Evolutionary conservation across 805 yeast species (phyloP).

Genomic region (Starmerella ratchasimensis): DNA sequence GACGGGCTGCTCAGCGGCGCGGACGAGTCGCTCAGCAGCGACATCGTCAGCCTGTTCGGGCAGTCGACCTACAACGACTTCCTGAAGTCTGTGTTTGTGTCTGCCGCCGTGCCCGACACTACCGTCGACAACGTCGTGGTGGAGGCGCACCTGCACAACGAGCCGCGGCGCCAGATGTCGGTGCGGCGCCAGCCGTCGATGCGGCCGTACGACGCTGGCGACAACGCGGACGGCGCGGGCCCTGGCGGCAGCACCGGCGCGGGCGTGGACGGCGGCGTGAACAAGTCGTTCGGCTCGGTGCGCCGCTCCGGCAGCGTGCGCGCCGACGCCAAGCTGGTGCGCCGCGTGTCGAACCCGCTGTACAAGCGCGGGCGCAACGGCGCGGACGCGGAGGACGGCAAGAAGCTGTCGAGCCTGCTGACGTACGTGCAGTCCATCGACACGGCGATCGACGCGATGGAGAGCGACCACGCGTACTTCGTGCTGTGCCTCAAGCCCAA

Average conservation of each 20-base stretch:
- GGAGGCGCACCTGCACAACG: conserved; percentile 30
- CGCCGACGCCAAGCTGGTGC: conserved; percentile 5
- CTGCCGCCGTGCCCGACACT: conserved; percentile 28
- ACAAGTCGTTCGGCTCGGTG: conserved; percentile 5
- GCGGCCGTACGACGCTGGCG: background rate
- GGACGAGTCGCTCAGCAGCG: conserved; percentile 37
- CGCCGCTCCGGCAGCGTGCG: conserved; percentile 16
- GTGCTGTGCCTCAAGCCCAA: conserved; percentile 32
- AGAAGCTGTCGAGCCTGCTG: conserved; percentile 7
- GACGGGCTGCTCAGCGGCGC: conserved; percentile 40
- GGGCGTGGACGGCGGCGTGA: too few species aligned
- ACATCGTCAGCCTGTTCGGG: conserved; percentile 29
- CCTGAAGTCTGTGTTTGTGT: conserved; percentile 24
- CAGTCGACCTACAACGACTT: conserved; percentile 29
- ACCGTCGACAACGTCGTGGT: conserved; percentile 26
- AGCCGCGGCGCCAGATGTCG: conserved; percentile 31
- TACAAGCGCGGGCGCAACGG: conserved; percentile 5
- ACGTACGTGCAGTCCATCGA: conserved; percentile 24
- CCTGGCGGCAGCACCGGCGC: background rate
- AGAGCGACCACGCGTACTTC: conserved; percentile 30
- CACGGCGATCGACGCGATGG: conserved; percentile 27
- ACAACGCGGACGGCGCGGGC: background rate
- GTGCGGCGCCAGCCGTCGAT: conserved; percentile 14
- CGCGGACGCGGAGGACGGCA: background rate
- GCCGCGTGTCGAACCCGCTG: conserved; percentile 10